Base-by-base conservation (phyloP, 768 basidiomycete genomes). In the Mycena maculata region DNA sequence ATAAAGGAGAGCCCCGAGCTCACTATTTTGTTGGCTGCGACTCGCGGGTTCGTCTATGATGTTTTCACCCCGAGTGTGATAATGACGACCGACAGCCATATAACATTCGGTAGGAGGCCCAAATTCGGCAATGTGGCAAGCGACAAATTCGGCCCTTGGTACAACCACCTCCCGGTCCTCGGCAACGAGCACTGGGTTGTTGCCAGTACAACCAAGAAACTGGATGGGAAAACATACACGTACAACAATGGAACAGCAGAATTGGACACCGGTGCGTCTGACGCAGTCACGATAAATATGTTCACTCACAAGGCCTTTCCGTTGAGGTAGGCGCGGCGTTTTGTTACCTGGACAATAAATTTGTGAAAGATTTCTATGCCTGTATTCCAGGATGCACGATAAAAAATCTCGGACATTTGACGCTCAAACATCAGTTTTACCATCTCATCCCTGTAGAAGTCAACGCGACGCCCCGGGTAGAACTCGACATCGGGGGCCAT, bases 401-500 rank as follows among this genome's bases (percentile, higher is more conserved):
- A 23, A 30, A 28, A 27, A 3, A 8, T 18, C 28, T 50, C 13
- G 49, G 49, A 16, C n/a, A n/a, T n/a, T n/a, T n/a, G n/a, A 36
- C 33, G 8, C 8, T 6, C 6, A 7, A 6, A 7, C 33, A 36
- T 7, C 28, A 53, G 20, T 5, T 15, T 13, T 56, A 56, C 54
- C 41, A 56, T 39, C 16, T 41, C 39, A 56, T 42, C 18, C 54
- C 54, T 23, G 27, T 23, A 4, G 12, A 3, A 41, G 27, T 56
- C 2, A 42, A 42, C 8, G 41, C 41, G 2, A 42, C 39, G 30
- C 57, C 53, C n/a, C 27, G 22, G 3, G 44, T 59, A 28, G 45
- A 59, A 47, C 57, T 59, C 6, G 57, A 59, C 31, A 59, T 59
- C n/a, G 57, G 57, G n/a, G 57, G 57, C 11, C 44, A 45, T 33